Conservation (phyloP, 129 eudicot species). For the Rutidosis leptorrhynchoides region DNA sequence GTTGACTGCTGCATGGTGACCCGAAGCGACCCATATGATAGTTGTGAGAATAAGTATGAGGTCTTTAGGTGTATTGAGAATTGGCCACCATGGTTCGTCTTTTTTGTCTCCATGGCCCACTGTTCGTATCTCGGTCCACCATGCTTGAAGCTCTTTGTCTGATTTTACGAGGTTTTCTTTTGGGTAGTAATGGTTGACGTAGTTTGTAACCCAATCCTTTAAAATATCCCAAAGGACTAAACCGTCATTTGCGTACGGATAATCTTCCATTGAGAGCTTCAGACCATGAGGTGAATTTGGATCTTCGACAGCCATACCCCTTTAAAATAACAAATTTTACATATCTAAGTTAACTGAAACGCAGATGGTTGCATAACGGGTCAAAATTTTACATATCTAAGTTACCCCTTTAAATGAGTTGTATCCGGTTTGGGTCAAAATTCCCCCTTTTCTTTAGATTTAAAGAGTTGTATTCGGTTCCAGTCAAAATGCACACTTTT, state of each 20-base stretch:
- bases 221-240: constrained; percentile 68
- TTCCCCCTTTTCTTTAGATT: too few relatives aligned
- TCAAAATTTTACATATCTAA: too few relatives aligned
- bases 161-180: constrained; percentile 33
- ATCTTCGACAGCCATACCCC: constrained; percentile 86
- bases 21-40: constrained; percentile 78
- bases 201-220: constrained; percentile 69
- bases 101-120: constrained; percentile 80
- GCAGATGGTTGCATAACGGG: too few relatives aligned
- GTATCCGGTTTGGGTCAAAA: too few relatives aligned
- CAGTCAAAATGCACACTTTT: too few relatives aligned
- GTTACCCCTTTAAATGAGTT: too few relatives aligned
- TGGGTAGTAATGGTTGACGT: constrained; percentile 62
- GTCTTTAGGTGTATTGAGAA: constrained; percentile 52
- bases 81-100: constrained; percentile 95
- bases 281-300: constrained; percentile 74
- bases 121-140: constrained; percentile 84
- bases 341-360: not conserved
- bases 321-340: constrained; percentile 4
- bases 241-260: constrained; percentile 85
- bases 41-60: constrained; percentile 54
- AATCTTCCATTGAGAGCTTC: constrained; percentile 68
- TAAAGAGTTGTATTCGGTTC: too few relatives aligned
- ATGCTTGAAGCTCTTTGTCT: constrained; percentile 69
- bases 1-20: constrained; percentile 91